Conservation (phyloP, 2,329 filamentous ascomycete genomes). For the Aspergillus sp. region DNA sequence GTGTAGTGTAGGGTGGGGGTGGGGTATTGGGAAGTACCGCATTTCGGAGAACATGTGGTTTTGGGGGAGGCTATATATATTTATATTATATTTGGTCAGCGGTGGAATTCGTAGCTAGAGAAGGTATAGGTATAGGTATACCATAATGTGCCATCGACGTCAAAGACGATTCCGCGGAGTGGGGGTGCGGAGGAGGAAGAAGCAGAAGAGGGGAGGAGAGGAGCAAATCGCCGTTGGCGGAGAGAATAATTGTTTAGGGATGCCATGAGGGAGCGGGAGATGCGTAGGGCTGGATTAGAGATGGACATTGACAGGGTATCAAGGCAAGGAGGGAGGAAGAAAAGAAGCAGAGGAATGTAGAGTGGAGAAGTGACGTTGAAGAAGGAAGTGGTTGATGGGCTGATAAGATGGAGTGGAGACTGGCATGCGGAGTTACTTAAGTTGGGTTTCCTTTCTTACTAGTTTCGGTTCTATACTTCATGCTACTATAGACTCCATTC, state of each 20-base stretch:
- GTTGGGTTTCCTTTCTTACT: background rate
- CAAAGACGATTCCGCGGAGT: conserved; percentile 71
- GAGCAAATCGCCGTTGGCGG: conserved; percentile 52
- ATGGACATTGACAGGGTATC: background rate
- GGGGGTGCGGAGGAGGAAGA: conserved; percentile 40
- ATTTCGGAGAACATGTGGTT: conserved; percentile 95
- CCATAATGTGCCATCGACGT: conserved; percentile 95
- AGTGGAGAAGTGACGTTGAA: background rate
- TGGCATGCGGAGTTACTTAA: conserved; percentile 1
- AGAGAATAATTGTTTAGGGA: conserved; percentile 24
- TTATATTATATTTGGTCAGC: background rate
- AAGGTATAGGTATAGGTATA: conserved; percentile 47
- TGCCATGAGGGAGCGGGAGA: conserved; percentile 20
- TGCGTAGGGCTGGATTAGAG: conserved; percentile 2
- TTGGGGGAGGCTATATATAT: conserved; percentile 69
- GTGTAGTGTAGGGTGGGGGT: background rate
- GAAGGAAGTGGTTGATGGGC: background rate
- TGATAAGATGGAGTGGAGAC: conserved; percentile 4
- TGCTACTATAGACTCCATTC: too few species aligned
- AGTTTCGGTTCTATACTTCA: too few species aligned
- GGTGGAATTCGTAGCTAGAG: background rate
- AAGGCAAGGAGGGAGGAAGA: background rate
- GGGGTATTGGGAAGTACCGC: conserved; percentile 51
- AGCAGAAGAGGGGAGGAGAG: conserved; percentile 43
- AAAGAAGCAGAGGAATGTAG: background rate